phyloP scores from a whole-genome alignment of 2,329 filamentous ascomycete genomes.

The Ophiostoma sp. region DNA sequence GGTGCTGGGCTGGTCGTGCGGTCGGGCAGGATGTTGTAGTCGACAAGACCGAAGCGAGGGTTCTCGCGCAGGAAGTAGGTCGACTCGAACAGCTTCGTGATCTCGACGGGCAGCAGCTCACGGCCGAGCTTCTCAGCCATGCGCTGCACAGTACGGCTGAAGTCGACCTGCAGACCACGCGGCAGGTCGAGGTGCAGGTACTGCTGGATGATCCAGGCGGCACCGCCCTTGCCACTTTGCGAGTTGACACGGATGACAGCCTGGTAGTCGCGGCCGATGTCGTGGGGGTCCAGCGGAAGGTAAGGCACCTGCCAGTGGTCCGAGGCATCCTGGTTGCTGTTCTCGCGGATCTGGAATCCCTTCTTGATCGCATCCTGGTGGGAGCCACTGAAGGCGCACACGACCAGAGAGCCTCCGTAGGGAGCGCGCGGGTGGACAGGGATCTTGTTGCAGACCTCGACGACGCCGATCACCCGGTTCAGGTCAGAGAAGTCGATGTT shows the following conservation, averaged over 20 bases:
- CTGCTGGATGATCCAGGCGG: conserved; percentile 87
- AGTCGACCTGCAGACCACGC: conserved; percentile 84
- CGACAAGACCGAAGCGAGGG: conserved; percentile 77
- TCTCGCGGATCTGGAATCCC: conserved; percentile 68
- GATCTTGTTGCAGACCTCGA: conserved; percentile 92
- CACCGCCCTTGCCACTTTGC: conserved; percentile 89
- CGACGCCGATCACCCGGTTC: conserved; percentile 75
- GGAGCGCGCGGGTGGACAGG: conserved; percentile 84
- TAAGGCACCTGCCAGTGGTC: conserved; percentile 82
- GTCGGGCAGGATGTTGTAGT: conserved; percentile 87
- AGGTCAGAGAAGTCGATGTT: conserved; percentile 90
- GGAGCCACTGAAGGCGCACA: conserved; percentile 83
- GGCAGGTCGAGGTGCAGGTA: conserved; percentile 88
- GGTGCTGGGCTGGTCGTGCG: conserved; percentile 70
- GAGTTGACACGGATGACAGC: conserved; percentile 97
- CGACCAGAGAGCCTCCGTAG: conserved; percentile 86
- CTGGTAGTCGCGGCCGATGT: conserved; percentile 96
- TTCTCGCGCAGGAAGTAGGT: conserved; percentile 82
- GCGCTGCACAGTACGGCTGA: conserved; percentile 79
- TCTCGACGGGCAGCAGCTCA: conserved; percentile 78
- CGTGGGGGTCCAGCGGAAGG: conserved; percentile 83
- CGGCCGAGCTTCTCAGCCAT: conserved; percentile 74
- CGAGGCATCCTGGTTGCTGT: conserved; percentile 52
- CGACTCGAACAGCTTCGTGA: conserved; percentile 78
- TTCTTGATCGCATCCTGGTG: conserved; percentile 98